Base-by-base conservation (phyloP, 129 eudicot genomes). In the Gnaphalium uliginosum region DNA sequence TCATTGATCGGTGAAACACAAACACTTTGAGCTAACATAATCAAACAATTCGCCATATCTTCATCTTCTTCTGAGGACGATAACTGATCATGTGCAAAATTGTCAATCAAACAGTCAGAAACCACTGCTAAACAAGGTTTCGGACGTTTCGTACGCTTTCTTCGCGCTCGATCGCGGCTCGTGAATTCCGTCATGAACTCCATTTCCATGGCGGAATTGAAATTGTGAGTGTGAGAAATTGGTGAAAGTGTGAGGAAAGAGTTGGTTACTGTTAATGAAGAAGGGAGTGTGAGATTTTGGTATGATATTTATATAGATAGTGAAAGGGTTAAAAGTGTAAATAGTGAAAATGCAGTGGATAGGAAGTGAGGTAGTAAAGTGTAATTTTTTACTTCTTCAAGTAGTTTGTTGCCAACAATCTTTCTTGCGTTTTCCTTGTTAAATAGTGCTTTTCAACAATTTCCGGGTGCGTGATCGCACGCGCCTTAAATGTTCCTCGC, bases 41-140 rank as follows among this genome's bases (percentile, higher is more conserved):
- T 90, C 67, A 93, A 58, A 69, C 96, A 93, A 76, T 82, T 88
- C 46, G 96, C 98, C 90, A 88, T 83, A 66, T 93, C 98, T 71
- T 93, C 87, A 6, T 89, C 96, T 75, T 93, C 96, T 33, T 87
- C 85, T 5, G 85, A 77, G 0, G 91, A 75, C 1, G 88, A 68
- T 13, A 92, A 86, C 4, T 65, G 68, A 29, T 39, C 67, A 35
- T 67, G 75, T 32, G 71, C 18, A 6, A 32, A 46, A 48, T 23
- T 61, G 19, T 72, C 75, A 79, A 33, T 72, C 50, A 48, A 71
- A 68, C 37, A 61, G 30, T 35, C 78, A 37, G 30, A 66, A 0
- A 35, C 32, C n/a, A n/a, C n/a, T 2, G 86, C 71, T 6, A 88
- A 76, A 27, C 79, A 77, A 0, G 86, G 85, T 46, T 90, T 74